These are phyloP conservation scores for Beauveria australis DNA, from an alignment of 2,329 filamentous ascomycete genomes.

Conservation along the genomic window DNA sequence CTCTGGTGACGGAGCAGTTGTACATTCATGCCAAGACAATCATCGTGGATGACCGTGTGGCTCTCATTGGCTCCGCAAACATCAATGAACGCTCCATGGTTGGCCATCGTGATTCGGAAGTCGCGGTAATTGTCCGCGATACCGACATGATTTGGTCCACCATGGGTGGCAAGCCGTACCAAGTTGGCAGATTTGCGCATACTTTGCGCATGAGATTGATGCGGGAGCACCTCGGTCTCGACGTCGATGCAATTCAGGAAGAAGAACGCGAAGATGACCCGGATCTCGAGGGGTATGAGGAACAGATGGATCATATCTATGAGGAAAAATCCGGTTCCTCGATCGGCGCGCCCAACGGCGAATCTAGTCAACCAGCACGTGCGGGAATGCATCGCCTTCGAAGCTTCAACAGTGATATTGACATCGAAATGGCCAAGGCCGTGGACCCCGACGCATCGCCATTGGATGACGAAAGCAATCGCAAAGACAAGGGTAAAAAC, in stretches of 20 bases:
- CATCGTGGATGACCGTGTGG: slow-evolving; percentile 87
- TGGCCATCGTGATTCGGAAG: slow-evolving; percentile 84
- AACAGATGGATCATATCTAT: slow-evolving; percentile 57
- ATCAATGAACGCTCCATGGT: slow-evolving; percentile 98
- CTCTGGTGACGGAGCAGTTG: slow-evolving; percentile 86
- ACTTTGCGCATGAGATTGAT: slow-evolving; percentile 88
- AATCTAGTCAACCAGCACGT: slow-evolving; percentile 30
- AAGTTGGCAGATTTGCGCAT: slow-evolving; percentile 86
- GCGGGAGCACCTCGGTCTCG: slow-evolving; percentile 93
- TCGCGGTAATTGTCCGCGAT: slow-evolving; percentile 82
- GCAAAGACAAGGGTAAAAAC: slow-evolving; percentile 22
- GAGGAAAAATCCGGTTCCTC: slow-evolving; percentile 33
- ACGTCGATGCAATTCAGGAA: slow-evolving; percentile 84
- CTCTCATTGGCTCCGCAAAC: slow-evolving; percentile 93
- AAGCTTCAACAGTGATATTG: slow-evolving; percentile 66
- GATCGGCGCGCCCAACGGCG: slow-evolving; percentile 11
- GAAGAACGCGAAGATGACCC: slow-evolving; percentile 63
- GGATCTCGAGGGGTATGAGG: slow-evolving; percentile 48
- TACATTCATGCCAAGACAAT: slow-evolving; percentile 98
- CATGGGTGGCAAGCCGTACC: slow-evolving; percentile 85
- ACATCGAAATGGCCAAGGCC: slow-evolving; percentile 38
- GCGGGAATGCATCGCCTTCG: slow-evolving; percentile 18
- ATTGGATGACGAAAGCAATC: slow-evolving; percentile 10
- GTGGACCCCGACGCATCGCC: slow-evolving; percentile 23
- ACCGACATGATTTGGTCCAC: slow-evolving; percentile 86